Evolutionary conservation across 176 grass and related monocot species (phyloP), one percentile per base, ranked within the genome.

Genomic region (Ananas comosus): DNA sequence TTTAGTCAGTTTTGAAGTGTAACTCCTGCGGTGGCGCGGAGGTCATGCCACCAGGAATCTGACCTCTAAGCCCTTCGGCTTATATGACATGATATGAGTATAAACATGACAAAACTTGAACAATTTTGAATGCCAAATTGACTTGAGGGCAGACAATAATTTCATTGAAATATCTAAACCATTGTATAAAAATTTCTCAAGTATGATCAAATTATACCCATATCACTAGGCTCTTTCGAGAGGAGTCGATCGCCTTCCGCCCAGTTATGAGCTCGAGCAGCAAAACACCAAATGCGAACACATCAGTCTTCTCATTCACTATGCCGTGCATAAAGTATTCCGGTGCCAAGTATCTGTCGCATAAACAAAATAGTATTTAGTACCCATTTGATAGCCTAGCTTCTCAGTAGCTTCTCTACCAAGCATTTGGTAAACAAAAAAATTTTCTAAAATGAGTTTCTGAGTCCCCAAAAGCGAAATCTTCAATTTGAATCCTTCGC

Each of bases 291-390:
- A 90, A 94, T 11, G 95, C 87, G 21, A 99, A 99, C 42, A 99
- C 90, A 49, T 99, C 95, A 0, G 90, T 99, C 81, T 99, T 99
- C 82, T 99, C 95, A 56, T 91, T 99, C 69, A 93, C 80, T 75
- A 94, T 78, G 14, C 95, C 95, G 68, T 99, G 95, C 95, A 99
- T 99, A 67, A 99, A 99, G 66, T 99, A 99, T 76, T 99, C 94
- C 7, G 94, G 94, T 25, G 94, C 90, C 80, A 99, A 82, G 75
- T 99, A 99, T 19, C 94, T 99, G 33, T 42, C 33, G 33, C 33
- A 42, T 42, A 7, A 42, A 42, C 33, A 42, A 7, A 42, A 42
- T 7, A 42, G 33, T 42, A 42, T 42, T 42, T 42, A 42, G 0
- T 42, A 42, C 33, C 29, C 33, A 42, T 42, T 42, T 42, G 33